Evolutionary conservation across 495 filamentous ascomycete species (phyloP), one percentile per base, ranked within the genome.

Genomic region (Aspergillus hancockii): DNA sequence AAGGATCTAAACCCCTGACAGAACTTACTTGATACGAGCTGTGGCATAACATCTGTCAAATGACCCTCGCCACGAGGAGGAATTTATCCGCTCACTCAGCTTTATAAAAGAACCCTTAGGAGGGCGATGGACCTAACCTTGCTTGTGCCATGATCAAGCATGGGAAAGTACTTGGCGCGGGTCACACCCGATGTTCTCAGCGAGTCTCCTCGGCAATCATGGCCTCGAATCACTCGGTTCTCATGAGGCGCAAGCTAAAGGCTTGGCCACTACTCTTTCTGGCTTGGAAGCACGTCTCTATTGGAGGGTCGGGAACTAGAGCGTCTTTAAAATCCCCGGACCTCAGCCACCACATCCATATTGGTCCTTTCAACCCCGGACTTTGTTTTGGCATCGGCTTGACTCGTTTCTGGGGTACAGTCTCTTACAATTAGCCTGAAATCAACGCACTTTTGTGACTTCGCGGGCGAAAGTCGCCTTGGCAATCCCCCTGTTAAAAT

Each of bases 341-440:
- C 52, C 41, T 3, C 30, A 47, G 38, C 45, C 59, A 54, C 59
- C 36, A 36, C 54, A n/a, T 49, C 49, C 34, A 38, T 25, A 32
- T 30, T 57, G 43, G 54, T 41, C 41, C 16, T 18, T 49, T 49
- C 30, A 22, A 49, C 28, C 54, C 43, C 54, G 43, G 43, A 49
- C 52, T 55, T 25, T 46, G 23, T 32, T 10, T n/a, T 5, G n/a
- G n/a, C 23, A 31, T 40, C 19, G 21, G 51, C 55, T 22, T 22
- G 19, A 5, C 32, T 23, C 22, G 19, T 32, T 52, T 58, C 10
- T n/a, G 14, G 34, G 31, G 16, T 55, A 30, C 38, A 22, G 12
- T 47, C 18, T 34, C 14, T 31, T 9, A 16, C 49, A 58, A 58
- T 58, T 58, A 58, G 56, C 56, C 56, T 58, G 56, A 58, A 52